A percentile compares a stretch with the other conserved stretches of the same genome.
Conservation (phyloP, 2,329 filamentous ascomycete genomes). For the Xylaria multiplex region DNA sequence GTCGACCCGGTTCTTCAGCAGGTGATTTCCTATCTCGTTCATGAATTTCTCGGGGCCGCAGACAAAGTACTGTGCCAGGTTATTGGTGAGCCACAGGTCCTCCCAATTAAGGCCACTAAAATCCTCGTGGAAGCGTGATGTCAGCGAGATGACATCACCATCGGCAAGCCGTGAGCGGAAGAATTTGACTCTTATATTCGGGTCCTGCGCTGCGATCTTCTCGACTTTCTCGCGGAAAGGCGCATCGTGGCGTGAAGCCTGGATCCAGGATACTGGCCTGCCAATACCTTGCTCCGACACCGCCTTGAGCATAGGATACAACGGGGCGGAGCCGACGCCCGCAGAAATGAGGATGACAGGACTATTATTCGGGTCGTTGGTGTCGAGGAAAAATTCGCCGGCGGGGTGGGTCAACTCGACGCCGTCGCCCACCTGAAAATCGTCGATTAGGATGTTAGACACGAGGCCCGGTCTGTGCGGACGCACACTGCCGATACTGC, state of each 20-base stretch:
- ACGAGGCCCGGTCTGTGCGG: conserved; percentile 65
- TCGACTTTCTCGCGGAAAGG: conserved; percentile 66
- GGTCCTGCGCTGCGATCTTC: conserved; percentile 52
- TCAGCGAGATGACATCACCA: conserved; percentile 58
- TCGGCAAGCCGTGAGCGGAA: conserved; percentile 61
- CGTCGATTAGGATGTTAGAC: conserved; percentile 74
- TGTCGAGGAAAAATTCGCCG: conserved; percentile 69
- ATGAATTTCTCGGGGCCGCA: conserved; percentile 67
- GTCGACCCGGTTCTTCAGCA: conserved; percentile 39
- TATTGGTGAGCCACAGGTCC: conserved; percentile 58
- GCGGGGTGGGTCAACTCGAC: conserved; percentile 74
- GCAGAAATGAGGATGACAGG: conserved; percentile 71
- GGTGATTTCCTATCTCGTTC: conserved; percentile 55
- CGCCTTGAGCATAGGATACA: conserved; percentile 69
- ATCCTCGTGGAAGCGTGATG: conserved; percentile 59
- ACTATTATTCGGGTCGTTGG: conserved; percentile 51
- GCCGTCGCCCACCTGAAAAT: conserved; percentile 68
- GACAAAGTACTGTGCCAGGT: conserved; percentile 63
- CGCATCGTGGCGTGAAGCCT: conserved; percentile 62
- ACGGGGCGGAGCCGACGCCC: conserved; percentile 68
- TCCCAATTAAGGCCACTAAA: conserved; percentile 56
- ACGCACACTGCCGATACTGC: conserved; percentile 46
- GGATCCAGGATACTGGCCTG: conserved; percentile 67
- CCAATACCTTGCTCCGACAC: conserved; percentile 56
- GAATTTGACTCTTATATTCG: conserved; percentile 56